A percentile compares a stretch with the other conserved stretches of the same genome.
These are phyloP conservation scores for Linnemannia elongata DNA, from an alignment of 192 early-diverging fungal genomes.

Conservation along the genomic window DNA sequence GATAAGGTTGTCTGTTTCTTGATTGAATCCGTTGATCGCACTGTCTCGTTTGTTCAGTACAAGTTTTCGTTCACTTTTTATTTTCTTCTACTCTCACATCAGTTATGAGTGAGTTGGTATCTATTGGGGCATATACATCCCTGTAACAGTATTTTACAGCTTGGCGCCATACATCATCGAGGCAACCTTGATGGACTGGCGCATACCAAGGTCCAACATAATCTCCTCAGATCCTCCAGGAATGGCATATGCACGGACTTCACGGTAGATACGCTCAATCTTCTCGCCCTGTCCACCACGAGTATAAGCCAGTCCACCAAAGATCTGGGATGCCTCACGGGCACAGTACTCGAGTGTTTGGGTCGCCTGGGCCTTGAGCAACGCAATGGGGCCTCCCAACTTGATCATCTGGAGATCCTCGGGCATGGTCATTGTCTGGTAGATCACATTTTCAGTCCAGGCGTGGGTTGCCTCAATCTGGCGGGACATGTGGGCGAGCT, in stretches of 20 bases:
- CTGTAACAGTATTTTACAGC: slow-evolving; percentile 14
- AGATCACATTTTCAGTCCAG: slow-evolving; percentile 85
- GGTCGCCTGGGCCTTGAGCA: slow-evolving; percentile 87
- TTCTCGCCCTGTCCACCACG: slow-evolving; percentile 82
- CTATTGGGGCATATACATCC: too few species aligned
- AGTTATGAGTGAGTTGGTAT: too few species aligned
- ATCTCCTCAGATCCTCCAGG: slow-evolving; percentile 93
- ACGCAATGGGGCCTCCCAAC: slow-evolving; percentile 87
- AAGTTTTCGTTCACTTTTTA: too few species aligned
- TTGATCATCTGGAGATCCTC: slow-evolving; percentile 78
- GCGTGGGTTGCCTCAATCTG: slow-evolving; percentile 89
- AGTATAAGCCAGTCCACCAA: slow-evolving; percentile 86
- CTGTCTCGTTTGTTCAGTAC: too few species aligned
- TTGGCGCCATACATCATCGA: slow-evolving; percentile 50
- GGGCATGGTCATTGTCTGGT: slow-evolving; percentile 79
- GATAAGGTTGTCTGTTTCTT: too few species aligned
- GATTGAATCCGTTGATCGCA: too few species aligned
- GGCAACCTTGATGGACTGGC: slow-evolving; percentile 79
- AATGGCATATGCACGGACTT: slow-evolving; percentile 87
- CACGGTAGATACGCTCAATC: slow-evolving; percentile 88
- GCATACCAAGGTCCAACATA: slow-evolving; percentile 89
- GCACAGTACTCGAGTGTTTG: slow-evolving; percentile 92
- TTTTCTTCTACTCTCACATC: too few species aligned
- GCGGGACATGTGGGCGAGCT: slow-evolving; percentile 86
- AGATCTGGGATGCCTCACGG: slow-evolving; percentile 90